Evolutionary conservation across 2,329 filamentous ascomycete genomes (phyloP), one percentile per base, ranked within the genome.

Genomic region (Fusarium albosuccineum): DNA sequence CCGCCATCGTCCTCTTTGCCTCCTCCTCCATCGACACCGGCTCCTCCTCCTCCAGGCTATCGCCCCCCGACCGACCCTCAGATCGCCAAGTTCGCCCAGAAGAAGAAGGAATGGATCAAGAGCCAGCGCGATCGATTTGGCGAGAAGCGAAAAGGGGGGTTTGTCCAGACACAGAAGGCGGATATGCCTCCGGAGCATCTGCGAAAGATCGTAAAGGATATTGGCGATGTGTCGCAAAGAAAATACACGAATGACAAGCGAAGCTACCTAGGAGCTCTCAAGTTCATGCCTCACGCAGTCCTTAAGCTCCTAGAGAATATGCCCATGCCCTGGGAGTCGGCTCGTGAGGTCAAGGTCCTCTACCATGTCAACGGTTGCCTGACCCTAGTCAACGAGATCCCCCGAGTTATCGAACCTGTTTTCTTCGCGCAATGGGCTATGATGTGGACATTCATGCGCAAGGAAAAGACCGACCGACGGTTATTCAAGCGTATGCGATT

Each of bases 401-500:
- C 97, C 13, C 89, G 97, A 73, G 97, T 99, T 57, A 98, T 99
- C 74, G 96, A 98, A 77, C 96, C 96, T 0, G 92, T 99, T 5
- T 99, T 97, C 80, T 94, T 97, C 77, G 96, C 96, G 59, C 96
- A 99, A 79, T 99, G 96, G 96, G 96, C 96, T 11, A 97, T 95
- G 56, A 99, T 99, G 96, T 99, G 96, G 96, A 91, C 97, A 27
- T 93, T 92, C 44, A 99, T 99, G 96, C 90, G 96, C 73, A 92
- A 97, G 73, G 96, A 99, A 78, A 99, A 99, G 85, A 96, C 94
- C 76, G 96, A 99, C 75, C 86, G 96, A 79, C 85, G 95, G 76
- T 89, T 98, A 73, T 99, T 99, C 86, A 99, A 99, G 84, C 90
- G 96, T 68, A 99, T 99, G 96, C 90, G 97, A 72, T 99, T 99